Conservation (phyloP, 495 filamentous ascomycete species). For the Parathielavia appendiculata region DNA sequence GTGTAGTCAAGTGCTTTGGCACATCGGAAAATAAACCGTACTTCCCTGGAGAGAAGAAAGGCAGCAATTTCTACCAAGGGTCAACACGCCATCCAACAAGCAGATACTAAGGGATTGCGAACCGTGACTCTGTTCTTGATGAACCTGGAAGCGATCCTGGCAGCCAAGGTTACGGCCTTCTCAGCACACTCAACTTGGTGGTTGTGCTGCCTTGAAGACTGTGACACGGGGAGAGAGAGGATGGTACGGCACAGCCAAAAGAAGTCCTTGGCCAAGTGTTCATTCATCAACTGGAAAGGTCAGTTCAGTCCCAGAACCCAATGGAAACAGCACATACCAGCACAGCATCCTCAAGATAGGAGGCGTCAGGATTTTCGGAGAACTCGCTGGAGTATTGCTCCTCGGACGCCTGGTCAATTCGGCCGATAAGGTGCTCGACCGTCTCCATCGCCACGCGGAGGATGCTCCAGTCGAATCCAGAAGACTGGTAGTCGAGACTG, state of each 20-base stretch:
- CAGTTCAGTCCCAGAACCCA: not conserved
- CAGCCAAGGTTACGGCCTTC: conserved; percentile 35
- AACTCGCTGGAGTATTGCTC: conserved; percentile 33
- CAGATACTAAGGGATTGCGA: conserved; percentile 5
- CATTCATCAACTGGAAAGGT: conserved; percentile 30
- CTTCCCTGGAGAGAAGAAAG: conserved; percentile 38
- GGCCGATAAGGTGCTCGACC: conserved; percentile 34
- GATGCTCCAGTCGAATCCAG: conserved; percentile 41
- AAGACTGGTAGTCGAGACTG: conserved; percentile 36
- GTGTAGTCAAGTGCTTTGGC: conserved; percentile 27
- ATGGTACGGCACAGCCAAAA: conserved; percentile 40
- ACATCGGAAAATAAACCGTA: conserved; percentile 36
- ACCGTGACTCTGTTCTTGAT: conserved; percentile 37
- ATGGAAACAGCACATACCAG: conserved; percentile 23
- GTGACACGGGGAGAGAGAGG: conserved; percentile 23
- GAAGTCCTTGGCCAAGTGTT: conserved; percentile 35
- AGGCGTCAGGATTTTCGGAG: conserved; percentile 25
- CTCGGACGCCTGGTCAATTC: conserved; percentile 37
- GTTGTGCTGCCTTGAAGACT: conserved; percentile 16
- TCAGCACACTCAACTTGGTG: conserved; percentile 36
- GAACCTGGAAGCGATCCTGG: conserved; percentile 38
- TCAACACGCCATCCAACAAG: conserved; percentile 17
- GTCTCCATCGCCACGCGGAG: conserved; percentile 37
- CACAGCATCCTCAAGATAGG: conserved; percentile 41
- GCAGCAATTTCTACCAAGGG: conserved; percentile 29